Conservation (phyloP, 2,329 filamentous ascomycete species). For the Talaromyces rugulosus region DNA sequence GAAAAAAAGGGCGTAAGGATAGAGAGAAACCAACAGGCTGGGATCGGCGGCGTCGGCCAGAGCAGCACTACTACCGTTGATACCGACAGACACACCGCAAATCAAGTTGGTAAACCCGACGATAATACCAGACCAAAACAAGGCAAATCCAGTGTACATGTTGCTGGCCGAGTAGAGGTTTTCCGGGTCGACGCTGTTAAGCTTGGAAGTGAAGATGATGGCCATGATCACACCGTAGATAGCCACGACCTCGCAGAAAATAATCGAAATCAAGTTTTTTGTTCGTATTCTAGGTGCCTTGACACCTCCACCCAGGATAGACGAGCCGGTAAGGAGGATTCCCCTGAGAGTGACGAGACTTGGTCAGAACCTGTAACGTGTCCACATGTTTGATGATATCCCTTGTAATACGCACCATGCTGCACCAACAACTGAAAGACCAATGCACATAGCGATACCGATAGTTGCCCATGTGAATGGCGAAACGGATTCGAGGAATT, state of each 20-base stretch:
- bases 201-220: constrained; percentile 92
- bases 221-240: constrained; percentile 99
- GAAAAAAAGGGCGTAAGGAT: neutral
- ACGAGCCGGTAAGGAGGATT: constrained; percentile 97
- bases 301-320: constrained; percentile 94
- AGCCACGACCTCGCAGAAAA: constrained; percentile 99
- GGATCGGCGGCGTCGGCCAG: constrained; percentile 92
- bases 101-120: constrained; percentile 95
- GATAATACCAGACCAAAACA: constrained; percentile 94
- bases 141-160: constrained; percentile 89
- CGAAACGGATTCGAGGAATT: constrained; percentile 89
- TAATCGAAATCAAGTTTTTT: constrained; percentile 99
- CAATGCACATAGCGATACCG: constrained; percentile 91
- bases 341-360: constrained; percentile 60
- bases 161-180: constrained; percentile 69
- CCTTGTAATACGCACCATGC: constrained; percentile 66
- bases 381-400: neutral
- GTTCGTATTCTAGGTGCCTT: constrained; percentile 96
- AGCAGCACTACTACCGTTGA: constrained; percentile 95
- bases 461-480: constrained; percentile 90
- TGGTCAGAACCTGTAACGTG: neutral
- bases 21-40: constrained; percentile 62
- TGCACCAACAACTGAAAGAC: constrained; percentile 90
- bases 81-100: constrained; percentile 93
- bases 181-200: constrained; percentile 62